These are phyloP conservation scores for Pseudohalonectria lignicola DNA, from an alignment of 2,329 filamentous ascomycete species.

Conservation along the genomic window DNA sequence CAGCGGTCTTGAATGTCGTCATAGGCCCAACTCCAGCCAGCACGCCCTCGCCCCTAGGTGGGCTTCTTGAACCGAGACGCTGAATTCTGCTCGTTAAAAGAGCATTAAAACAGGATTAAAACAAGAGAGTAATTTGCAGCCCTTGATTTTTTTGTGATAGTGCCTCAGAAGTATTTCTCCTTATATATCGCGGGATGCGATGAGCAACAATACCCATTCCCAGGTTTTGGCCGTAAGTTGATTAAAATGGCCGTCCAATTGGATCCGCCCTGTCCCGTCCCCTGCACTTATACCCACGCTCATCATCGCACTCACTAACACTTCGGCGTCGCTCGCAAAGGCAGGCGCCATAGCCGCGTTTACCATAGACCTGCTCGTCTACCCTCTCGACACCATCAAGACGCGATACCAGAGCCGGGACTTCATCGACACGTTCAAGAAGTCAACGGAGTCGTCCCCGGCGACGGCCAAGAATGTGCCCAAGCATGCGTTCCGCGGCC, in stretches of 20 bases:
- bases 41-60: too few species aligned
- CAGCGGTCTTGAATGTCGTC: too few species aligned
- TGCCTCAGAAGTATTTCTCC: too few species aligned
- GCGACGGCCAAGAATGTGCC: slow-evolving; percentile 35
- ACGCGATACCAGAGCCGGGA: slow-evolving; percentile 73
- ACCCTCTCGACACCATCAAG: slow-evolving; percentile 83
- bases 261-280: background rate
- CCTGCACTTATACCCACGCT: background rate
- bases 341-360: slow-evolving; percentile 80
- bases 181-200: too few species aligned
- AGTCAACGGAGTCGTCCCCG: slow-evolving; percentile 27
- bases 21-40: too few species aligned
- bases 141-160: too few species aligned
- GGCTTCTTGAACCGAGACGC: too few species aligned
- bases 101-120: too few species aligned
- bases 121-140: too few species aligned
- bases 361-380: slow-evolving; percentile 74
- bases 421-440: slow-evolving; percentile 53
- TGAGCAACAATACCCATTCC: slow-evolving; percentile 7
- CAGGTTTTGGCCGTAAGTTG: slow-evolving; percentile 9
- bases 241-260: background rate
- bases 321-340: slow-evolving; percentile 37
- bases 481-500: slow-evolving; percentile 43
- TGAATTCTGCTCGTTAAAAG: too few species aligned
- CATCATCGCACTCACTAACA: background rate